phyloP scores from a whole-genome alignment of 768 basidiomycete genomes.

The Neoboletus magnificus region DNA sequence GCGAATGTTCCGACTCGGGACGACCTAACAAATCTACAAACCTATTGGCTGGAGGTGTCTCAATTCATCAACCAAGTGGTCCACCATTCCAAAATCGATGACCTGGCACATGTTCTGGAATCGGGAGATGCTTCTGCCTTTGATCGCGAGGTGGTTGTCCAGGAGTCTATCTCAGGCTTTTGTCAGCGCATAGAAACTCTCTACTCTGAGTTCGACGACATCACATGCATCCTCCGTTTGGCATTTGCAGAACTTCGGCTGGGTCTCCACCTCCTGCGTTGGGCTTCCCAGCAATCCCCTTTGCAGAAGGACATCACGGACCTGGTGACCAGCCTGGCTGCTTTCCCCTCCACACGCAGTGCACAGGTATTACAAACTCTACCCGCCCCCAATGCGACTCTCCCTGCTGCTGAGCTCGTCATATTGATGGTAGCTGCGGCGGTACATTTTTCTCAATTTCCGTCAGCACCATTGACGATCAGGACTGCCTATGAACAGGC shows the following conservation, averaged over 20 bases:
- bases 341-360: conserved; percentile 54
- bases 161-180: conserved; percentile 79
- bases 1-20: conserved; percentile 34
- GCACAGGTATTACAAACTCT: conserved; percentile 35
- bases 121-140: conserved; percentile 36
- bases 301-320: conserved; percentile 17
- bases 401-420: conserved; percentile 28
- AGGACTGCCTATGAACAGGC: conserved; percentile 63
- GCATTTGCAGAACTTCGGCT: conserved; percentile 65
- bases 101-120: conserved; percentile 42
- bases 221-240: conserved; percentile 62
- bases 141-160: conserved; percentile 66
- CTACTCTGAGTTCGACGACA: conserved; percentile 71
- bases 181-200: conserved; percentile 61
- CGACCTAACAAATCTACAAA: conserved; percentile 49
- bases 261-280: conserved; percentile 59
- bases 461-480: conserved; percentile 27
- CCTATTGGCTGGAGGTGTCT: conserved; percentile 73
- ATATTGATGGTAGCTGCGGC: conserved; percentile 47
- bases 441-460: conserved; percentile 21
- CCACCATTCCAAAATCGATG: conserved; percentile 44
- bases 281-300: conserved; percentile 19
- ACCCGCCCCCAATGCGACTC: conserved; percentile 6
- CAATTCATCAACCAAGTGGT: conserved; percentile 69
- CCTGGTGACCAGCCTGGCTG: conserved; percentile 37